Base-by-base conservation (phyloP, 768 basidiomycete genomes). In the Mycena haematopus region DNA sequence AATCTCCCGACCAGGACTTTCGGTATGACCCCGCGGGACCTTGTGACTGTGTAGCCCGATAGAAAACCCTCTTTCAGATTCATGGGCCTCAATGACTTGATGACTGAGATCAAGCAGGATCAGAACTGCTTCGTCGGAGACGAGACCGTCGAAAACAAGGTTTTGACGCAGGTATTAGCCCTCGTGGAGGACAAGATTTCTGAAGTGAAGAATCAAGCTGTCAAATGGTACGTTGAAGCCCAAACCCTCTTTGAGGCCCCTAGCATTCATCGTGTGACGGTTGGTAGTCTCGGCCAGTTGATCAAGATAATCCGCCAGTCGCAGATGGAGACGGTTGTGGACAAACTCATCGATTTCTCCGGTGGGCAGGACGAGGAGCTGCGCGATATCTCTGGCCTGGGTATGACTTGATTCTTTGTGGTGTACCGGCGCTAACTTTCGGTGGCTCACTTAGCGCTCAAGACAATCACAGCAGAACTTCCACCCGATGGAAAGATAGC, bases 131-230 rank as follows among this genome's bases (percentile, higher is more conserved):
- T 95, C 74, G 77, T 86, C 13, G 87, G 93, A 57, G 96, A 99
- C 72, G 96, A 98, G 73, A 69, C 81, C 6, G 85, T 89, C 33
- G 97, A 99, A 80, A 87, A 80, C 73, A 92, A 91, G 73, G 88
- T 96, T 53, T 82, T 96, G 50, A 86, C 85, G 44, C 88, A 91
- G 73, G 95, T 99, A 1, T 81, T 98, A 45, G 80, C 86, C 35
- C 84, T 98, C 21, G 90, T 98, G 6, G 91, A 93, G 72, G 97
- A 99, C 78, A 91, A 90, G 76, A 98, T 96, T 68, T 95, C 95
- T 9, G 97, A 99, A 80, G 97, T 99, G 66, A 99, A 99, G 82
- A 97, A 97, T 71, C 91, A 93, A 74, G 94, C 95, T 2, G 96
- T 97, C 13, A 95, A 96, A 79, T 96, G 95, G 96, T 92, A 68